Evolutionary conservation across 108 stramenopile genomes (phyloP).

Genomic region (Fistulifera pelliculosa): DNA sequence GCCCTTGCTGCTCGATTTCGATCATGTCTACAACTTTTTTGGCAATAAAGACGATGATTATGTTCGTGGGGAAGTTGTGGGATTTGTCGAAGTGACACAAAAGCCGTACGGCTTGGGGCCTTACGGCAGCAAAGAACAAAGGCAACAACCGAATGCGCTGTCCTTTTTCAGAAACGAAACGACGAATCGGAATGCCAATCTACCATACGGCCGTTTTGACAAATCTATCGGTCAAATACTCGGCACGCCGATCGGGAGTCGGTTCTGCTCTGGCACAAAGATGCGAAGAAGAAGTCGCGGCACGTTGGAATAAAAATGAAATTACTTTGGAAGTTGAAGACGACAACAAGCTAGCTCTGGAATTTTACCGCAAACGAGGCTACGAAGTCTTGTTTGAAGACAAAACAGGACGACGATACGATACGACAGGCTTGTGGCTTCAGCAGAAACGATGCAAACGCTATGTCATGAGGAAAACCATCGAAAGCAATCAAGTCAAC

Average conservation of each 20-base stretch:
- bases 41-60: constrained; percentile 15
- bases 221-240: constrained; percentile 50
- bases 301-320: constrained; percentile 47
- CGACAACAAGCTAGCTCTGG: constrained; percentile 49
- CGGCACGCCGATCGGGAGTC: constrained; percentile 55
- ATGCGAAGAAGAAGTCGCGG: constrained; percentile 47
- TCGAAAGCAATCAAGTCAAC: too few relatives aligned
- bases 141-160: constrained; percentile 1
- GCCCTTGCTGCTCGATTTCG: constrained; percentile 48
- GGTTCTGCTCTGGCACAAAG: constrained; percentile 54
- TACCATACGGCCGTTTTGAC: constrained; percentile 47
- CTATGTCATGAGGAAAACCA: constrained; percentile 48
- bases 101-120: constrained; percentile 56
- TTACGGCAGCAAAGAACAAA: not conserved
- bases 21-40: constrained; percentile 22
- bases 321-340: constrained; percentile 82
- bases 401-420: constrained; percentile 60
- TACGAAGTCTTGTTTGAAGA: constrained; percentile 62
- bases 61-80: constrained; percentile 56
- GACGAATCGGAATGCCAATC: not conserved
- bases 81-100: constrained; percentile 64
- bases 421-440: constrained; percentile 51
- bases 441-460: constrained; percentile 52
- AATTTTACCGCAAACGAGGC: constrained; percentile 66
- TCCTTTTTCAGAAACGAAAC: not conserved